These are phyloP conservation scores for Corymbia maculata DNA, from an alignment of 345 rosid species.

Conservation along the genomic window DNA sequence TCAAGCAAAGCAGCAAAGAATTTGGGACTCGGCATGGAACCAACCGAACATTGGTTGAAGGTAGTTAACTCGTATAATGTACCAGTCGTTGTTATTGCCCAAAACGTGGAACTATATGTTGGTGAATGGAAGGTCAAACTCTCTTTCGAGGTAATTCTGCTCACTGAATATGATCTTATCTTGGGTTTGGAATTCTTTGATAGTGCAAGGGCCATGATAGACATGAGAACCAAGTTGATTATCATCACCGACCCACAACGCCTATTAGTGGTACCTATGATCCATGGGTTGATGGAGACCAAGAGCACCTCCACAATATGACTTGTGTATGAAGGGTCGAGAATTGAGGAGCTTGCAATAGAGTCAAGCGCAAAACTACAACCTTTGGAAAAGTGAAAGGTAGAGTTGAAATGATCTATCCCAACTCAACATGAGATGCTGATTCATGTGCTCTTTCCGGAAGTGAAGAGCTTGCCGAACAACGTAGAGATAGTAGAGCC, in stretches of 20 bases:
- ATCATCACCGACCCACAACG: not conserved
- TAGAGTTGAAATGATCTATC: too few relatives aligned
- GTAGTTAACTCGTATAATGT: not conserved
- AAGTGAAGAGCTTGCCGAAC: not conserved
- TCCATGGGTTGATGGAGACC: not conserved
- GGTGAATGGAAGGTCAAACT: not conserved
- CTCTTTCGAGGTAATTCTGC: not conserved
- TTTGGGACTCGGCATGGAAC: too few relatives aligned
- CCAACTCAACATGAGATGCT: not conserved
- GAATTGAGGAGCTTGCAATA: not conserved
- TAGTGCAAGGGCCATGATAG: rapidly evolving
- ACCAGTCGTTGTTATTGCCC: not conserved
- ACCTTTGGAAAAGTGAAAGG: not conserved
- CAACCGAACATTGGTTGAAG: not conserved
- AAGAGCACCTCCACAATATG: not conserved
- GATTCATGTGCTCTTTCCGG: not conserved
- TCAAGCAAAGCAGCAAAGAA: too few relatives aligned
- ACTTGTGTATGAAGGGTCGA: not conserved
- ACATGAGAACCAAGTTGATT: not conserved
- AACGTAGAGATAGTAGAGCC: too few relatives aligned
- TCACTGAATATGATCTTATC: too few relatives aligned
- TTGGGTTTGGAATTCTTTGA: not conserved
- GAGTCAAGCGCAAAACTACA: not conserved
- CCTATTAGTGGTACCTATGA: not conserved
- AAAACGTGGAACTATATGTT: not conserved